These are phyloP conservation scores for Macrotyloma uniflorum DNA, from an alignment of 306 rosid genomes.

Conservation along the genomic window DNA sequence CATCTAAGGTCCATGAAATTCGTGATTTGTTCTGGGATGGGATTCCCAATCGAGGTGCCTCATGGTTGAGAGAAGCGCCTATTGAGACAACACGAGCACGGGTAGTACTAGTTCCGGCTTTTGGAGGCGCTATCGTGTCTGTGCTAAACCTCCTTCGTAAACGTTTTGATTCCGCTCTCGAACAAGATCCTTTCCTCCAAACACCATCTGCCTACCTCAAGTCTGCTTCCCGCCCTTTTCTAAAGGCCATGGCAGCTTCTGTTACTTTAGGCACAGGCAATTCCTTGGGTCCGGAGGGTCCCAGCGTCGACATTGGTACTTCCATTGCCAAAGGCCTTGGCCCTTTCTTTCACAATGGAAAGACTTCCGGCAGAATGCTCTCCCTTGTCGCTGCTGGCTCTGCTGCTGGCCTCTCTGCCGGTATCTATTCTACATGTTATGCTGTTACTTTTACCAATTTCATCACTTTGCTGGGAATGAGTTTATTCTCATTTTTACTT, in stretches of 20 bases:
- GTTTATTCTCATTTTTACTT: slow-evolving; percentile 3
- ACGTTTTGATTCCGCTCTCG: slow-evolving; percentile 42
- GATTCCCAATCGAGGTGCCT: slow-evolving; percentile 76
- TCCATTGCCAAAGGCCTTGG: slow-evolving; percentile 78
- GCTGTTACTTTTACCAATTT: background rate
- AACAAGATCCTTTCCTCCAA: slow-evolving; percentile 35
- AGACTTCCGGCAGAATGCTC: slow-evolving; percentile 49
- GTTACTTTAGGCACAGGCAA: slow-evolving; percentile 88
- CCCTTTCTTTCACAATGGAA: slow-evolving; percentile 48
- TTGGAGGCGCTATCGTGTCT: slow-evolving; percentile 71
- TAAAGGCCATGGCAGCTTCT: slow-evolving; percentile 77
- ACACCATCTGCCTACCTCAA: slow-evolving; percentile 43
- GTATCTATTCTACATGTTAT: slow-evolving; percentile 32
- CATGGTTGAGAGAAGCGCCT: slow-evolving; percentile 82
- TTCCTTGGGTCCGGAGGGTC: slow-evolving; percentile 95
- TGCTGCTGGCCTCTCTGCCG: slow-evolving; percentile 95
- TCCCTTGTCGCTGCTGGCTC: slow-evolving; percentile 88
- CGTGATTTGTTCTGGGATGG: slow-evolving; percentile 85
- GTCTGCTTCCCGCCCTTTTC: slow-evolving; percentile 63
- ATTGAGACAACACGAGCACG: slow-evolving; percentile 62
- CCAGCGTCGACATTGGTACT: slow-evolving; percentile 85
- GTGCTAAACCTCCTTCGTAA: slow-evolving; percentile 51
- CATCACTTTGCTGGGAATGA: background rate
- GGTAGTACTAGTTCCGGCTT: slow-evolving; percentile 76
- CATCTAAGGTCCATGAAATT: slow-evolving; percentile 70